These are phyloP conservation scores for Pachysandra terminalis DNA, from an alignment of 164 flowering plant genomes.

Conservation along the genomic window DNA sequence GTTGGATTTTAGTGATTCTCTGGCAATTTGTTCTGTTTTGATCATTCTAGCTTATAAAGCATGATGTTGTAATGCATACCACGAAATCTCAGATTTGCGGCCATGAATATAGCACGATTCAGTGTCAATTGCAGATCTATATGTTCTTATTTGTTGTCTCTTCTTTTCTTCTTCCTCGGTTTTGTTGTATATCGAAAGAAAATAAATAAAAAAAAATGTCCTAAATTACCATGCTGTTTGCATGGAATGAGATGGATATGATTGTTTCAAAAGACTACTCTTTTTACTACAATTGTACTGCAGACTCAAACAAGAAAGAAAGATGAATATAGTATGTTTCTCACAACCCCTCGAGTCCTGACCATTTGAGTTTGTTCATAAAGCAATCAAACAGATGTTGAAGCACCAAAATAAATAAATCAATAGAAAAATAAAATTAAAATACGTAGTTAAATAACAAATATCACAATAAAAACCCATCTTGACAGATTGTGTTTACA, in stretches of 20 bases:
- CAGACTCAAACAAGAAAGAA: no score
- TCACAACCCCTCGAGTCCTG: not conserved
- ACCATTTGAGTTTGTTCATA: not conserved
- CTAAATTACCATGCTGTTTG: no score
- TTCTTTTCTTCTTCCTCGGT: not conserved
- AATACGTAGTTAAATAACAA: no score
- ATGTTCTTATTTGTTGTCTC: not conserved
- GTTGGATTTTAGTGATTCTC: not conserved
- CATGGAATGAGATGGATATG: no score
- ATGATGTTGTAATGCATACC: conserved; percentile 8
- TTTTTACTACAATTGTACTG: no score
- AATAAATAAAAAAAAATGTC: no score
- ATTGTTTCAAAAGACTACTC: no score
- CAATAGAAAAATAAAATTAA: no score
- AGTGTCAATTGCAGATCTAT: not conserved
- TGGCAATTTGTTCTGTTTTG: conserved; percentile 7
- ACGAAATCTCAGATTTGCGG: not conserved
- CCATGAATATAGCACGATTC: not conserved
- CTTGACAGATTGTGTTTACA: not conserved
- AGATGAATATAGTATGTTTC: not conserved
- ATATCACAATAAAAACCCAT: not conserved
- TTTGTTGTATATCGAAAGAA: no score
- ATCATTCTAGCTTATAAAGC: conserved; percentile 1
- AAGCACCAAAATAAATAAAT: no score
- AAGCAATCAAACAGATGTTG: not conserved